These are phyloP conservation scores for Boletus pseudopeckii DNA, from an alignment of 768 basidiomycete genomes.

Conservation along the genomic window DNA sequence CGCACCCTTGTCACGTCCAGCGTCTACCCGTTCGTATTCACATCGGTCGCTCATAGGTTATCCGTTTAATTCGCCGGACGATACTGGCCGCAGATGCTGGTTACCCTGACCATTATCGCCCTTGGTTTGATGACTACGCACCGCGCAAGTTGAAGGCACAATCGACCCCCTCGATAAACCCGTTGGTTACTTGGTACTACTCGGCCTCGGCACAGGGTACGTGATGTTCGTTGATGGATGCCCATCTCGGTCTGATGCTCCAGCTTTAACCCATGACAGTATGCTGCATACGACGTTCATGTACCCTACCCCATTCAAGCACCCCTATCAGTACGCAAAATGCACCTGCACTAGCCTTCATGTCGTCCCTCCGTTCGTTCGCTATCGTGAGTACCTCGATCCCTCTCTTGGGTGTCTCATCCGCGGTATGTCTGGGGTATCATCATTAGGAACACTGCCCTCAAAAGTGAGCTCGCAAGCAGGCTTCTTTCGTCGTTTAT, in stretches of 20 bases:
- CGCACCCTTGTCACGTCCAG: too few species aligned
- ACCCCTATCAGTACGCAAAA: conserved; percentile 39
- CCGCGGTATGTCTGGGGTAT: conserved; percentile 45
- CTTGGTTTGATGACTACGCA: conserved; percentile 35
- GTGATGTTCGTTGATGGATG: background rate
- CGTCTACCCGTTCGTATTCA: too few species aligned
- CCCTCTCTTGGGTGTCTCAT: background rate
- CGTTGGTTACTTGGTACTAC: background rate
- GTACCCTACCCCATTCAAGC: conserved; percentile 51
- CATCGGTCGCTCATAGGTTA: too few species aligned
- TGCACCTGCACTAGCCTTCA: conserved; percentile 44
- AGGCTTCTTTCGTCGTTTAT: conserved; percentile 40
- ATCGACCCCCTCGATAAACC: conserved; percentile 22
- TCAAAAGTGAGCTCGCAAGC: conserved; percentile 46
- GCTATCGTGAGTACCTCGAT: conserved; percentile 25
- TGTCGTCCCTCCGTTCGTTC: conserved; percentile 37
- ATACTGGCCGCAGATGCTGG: conserved; percentile 35
- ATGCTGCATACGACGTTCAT: conserved; percentile 20
- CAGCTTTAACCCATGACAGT: background rate
- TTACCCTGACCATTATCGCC: conserved; percentile 29
- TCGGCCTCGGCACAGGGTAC: conserved; percentile 3
- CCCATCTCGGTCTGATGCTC: background rate
- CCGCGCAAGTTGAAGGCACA: too few species aligned
- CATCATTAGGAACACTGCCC: conserved; percentile 43
- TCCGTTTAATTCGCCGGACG: background rate